Percentiles rank a stretch among this genome's conserved stretches.
These are phyloP conservation scores for Stephanocyclus meneghinianus DNA, from an alignment of 352 stramenopile genomes.

Conservation along the genomic window DNA sequence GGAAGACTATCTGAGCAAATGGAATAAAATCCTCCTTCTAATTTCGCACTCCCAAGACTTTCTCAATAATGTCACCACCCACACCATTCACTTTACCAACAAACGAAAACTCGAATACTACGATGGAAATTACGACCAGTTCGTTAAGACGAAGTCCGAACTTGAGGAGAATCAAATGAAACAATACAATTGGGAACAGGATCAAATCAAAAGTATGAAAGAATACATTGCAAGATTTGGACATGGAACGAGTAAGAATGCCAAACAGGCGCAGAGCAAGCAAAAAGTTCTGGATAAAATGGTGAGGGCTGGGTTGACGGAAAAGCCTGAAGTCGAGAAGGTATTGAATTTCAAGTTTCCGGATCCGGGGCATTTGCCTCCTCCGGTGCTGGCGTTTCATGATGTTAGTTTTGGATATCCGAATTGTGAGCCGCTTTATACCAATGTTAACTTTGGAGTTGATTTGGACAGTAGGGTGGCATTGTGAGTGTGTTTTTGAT, in stretches of 20 bases:
- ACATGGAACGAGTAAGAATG: constrained; percentile 95
- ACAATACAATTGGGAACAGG: constrained; percentile 93
- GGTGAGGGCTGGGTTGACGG: constrained; percentile 92
- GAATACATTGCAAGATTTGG: constrained; percentile 99
- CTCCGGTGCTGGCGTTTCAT: constrained; percentile 95
- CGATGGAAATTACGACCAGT: constrained; percentile 97
- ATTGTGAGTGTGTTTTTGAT: constrained; percentile 58
- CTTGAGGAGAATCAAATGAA: constrained; percentile 98
- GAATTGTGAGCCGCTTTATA: constrained; percentile 89
- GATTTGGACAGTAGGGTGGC: constrained; percentile 96
- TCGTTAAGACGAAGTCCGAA: constrained; percentile 86
- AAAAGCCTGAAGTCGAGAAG: constrained; percentile 90
- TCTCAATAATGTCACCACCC: constrained; percentile 97
- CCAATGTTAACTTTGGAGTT: constrained; percentile 92
- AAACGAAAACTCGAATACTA: constrained; percentile 96
- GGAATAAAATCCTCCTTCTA: constrained; percentile 92
- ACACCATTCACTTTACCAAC: constrained; percentile 95
- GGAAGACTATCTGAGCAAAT: constrained; percentile 95
- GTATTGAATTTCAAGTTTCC: constrained; percentile 92
- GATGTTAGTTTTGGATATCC: constrained; percentile 96
- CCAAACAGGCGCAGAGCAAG: constrained; percentile 95
- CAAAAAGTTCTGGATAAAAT: constrained; percentile 98
- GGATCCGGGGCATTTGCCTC: constrained; percentile 91
- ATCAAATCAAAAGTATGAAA: constrained; percentile 98
- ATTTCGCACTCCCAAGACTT: constrained; percentile 98